phyloP scores from a whole-genome alignment of 176 grass and related monocot genomes.

The Rhynchospora breviuscula region DNA sequence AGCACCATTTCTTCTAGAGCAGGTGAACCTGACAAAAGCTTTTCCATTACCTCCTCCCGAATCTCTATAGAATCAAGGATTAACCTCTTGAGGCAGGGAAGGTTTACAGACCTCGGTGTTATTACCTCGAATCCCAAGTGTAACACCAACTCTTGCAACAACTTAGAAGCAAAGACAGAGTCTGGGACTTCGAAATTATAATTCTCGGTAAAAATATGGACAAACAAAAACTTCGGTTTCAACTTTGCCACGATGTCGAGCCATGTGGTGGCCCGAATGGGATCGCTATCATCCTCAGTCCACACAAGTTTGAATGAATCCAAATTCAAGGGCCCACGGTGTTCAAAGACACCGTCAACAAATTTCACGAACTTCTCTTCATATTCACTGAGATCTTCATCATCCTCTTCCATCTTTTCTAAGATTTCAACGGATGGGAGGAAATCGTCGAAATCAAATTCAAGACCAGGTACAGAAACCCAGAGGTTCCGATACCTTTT shows the following conservation, averaged over 20 bases:
- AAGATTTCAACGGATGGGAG: not conserved
- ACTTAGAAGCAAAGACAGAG: not conserved
- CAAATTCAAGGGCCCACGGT: not conserved
- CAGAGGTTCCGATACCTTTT: too few relatives aligned
- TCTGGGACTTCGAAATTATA: not conserved
- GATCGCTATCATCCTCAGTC: conserved; percentile 2
- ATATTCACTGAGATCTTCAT: not conserved
- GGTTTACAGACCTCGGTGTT: not conserved
- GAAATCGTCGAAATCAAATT: not conserved
- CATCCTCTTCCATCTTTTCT: not conserved
- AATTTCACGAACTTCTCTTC: conserved; percentile 1
- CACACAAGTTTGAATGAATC: conserved; percentile 8
- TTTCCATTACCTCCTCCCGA: not conserved
- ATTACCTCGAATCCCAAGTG: conserved; percentile 11
- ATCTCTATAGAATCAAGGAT: conserved; percentile 7
- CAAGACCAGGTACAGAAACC: too few relatives aligned
- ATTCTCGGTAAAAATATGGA: not conserved
- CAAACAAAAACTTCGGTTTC: not conserved
- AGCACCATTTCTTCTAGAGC: conserved; percentile 10
- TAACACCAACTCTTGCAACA: not conserved
- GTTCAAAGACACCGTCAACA: not conserved
- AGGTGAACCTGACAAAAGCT: not conserved
- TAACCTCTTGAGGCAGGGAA: conserved; percentile 1
- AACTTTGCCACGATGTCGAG: not conserved
- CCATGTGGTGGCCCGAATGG: not conserved